Conservation (phyloP, 2,329 filamentous ascomycete genomes). For the Tolypocladium ovalisporum region DNA sequence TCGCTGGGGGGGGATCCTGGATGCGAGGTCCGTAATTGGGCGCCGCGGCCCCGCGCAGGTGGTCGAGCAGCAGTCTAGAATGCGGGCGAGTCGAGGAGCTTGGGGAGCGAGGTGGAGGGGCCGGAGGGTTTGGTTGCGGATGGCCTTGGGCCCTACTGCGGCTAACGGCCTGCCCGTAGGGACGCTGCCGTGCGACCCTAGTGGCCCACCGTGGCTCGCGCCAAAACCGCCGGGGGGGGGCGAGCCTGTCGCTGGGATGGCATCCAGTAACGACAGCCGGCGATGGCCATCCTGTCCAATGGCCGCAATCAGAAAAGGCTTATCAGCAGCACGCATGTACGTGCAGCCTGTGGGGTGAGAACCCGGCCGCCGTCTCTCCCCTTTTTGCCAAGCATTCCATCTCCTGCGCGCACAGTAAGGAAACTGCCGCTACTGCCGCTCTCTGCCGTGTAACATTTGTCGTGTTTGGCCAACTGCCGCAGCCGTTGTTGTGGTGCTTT, state of each 20-base stretch:
- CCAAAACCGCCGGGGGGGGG: background rate
- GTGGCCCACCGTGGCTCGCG: background rate
- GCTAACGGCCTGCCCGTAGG: background rate
- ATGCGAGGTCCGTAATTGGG: background rate
- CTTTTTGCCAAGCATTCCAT: background rate
- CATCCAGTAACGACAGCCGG: background rate
- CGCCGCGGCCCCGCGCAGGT: background rate
- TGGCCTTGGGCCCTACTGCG: background rate
- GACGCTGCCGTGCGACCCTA: background rate
- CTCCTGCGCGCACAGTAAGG: background rate
- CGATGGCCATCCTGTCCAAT: background rate
- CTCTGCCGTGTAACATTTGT: background rate
- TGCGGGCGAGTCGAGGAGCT: background rate
- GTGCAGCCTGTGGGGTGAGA: background rate
- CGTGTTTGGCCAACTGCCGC: background rate
- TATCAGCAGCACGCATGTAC: background rate
- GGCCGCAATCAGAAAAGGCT: background rate
- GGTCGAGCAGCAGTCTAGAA: background rate
- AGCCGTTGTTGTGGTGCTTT: background rate
- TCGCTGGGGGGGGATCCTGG: background rate
- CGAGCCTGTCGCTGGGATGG: background rate
- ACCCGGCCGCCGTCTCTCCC: background rate
- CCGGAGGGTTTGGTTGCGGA: background rate
- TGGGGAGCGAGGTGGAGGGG: background rate
- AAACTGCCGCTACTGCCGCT: background rate